phyloP scores from a whole-genome alignment of 2,329 filamentous ascomycete species.

The Aspergillus ochraceus region DNA sequence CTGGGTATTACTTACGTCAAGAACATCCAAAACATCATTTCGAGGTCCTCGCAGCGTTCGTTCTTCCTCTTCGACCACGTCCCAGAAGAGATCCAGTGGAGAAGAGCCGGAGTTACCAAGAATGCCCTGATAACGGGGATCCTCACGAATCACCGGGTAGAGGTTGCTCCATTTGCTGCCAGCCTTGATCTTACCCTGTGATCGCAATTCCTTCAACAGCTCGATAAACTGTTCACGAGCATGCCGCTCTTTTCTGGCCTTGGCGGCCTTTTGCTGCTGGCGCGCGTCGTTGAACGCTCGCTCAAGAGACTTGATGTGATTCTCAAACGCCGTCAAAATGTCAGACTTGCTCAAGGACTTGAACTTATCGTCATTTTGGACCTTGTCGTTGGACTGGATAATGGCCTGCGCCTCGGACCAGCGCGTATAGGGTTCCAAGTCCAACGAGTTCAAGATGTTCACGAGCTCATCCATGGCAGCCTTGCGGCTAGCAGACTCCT shows the following conservation, averaged over 20 bases:
- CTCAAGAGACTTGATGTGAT: conserved; percentile 90
- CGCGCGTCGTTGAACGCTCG: conserved; percentile 86
- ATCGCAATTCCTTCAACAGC: conserved; percentile 72
- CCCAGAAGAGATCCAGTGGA: conserved; percentile 93
- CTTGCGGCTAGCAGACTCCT: conserved; percentile 70
- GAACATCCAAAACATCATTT: conserved; percentile 82
- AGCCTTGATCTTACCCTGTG: conserved; percentile 79
- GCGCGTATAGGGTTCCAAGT: conserved; percentile 88
- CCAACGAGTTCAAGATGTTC: conserved; percentile 72
- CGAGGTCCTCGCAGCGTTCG: conserved; percentile 75
- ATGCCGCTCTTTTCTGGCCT: conserved; percentile 78
- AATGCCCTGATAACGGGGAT: conserved; percentile 80
- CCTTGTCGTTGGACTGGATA: conserved; percentile 74
- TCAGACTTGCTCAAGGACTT: conserved; percentile 83
- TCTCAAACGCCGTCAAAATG: conserved; percentile 88
- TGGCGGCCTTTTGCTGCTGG: conserved; percentile 81
- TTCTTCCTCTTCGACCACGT: conserved; percentile 91
- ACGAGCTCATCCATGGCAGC: conserved; percentile 82
- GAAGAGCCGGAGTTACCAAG: conserved; percentile 81
- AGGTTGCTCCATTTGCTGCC: conserved; percentile 88
- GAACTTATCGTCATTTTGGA: conserved; percentile 82
- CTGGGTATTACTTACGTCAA: conserved; percentile 65
- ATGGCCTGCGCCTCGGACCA: conserved; percentile 88
- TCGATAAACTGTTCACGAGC: conserved; percentile 77
- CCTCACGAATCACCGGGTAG: conserved; percentile 70